phyloP scores from a whole-genome alignment of 345 rosid species.

The Eucalyptus sp. region DNA sequence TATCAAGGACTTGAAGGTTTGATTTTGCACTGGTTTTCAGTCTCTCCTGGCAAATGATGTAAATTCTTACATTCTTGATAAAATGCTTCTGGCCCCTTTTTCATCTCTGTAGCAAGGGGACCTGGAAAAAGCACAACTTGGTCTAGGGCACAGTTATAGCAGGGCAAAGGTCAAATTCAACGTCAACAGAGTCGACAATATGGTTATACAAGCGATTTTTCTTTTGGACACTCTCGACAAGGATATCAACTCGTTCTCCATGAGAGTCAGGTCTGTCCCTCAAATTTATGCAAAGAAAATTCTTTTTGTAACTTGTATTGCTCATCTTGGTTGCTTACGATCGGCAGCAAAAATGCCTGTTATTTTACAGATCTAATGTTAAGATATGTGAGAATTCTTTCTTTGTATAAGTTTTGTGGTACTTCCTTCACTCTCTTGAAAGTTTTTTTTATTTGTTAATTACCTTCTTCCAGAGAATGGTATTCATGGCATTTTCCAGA shows the following conservation, averaged over 20 bases:
- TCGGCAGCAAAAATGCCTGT: neutral
- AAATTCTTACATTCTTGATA: neutral
- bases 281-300: neutral
- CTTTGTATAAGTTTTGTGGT: neutral
- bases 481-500: slow-evolving; percentile 99
- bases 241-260: slow-evolving; percentile 76
- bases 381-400: neutral
- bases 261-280: slow-evolving; percentile 82
- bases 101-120: slow-evolving; percentile 58
- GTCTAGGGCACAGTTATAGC: slow-evolving; percentile 91
- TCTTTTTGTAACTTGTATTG: neutral
- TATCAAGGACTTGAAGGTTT: slow-evolving; percentile 88
- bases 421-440: neutral
- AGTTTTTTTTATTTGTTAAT: neutral
- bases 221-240: slow-evolving; percentile 85
- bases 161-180: slow-evolving; percentile 97
- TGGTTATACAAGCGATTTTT: slow-evolving; percentile 95
- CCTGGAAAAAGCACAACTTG: slow-evolving; percentile 88
- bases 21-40: neutral
- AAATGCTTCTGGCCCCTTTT: neutral
- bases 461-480: slow-evolving; percentile 65
- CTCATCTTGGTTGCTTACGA: neutral
- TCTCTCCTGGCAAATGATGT: neutral
- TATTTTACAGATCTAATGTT: neutral
- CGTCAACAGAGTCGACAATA: slow-evolving; percentile 81